Base-by-base conservation (phyloP, 1,284 basidiomycete genomes). In the Sporisorium scitamineum region DNA sequence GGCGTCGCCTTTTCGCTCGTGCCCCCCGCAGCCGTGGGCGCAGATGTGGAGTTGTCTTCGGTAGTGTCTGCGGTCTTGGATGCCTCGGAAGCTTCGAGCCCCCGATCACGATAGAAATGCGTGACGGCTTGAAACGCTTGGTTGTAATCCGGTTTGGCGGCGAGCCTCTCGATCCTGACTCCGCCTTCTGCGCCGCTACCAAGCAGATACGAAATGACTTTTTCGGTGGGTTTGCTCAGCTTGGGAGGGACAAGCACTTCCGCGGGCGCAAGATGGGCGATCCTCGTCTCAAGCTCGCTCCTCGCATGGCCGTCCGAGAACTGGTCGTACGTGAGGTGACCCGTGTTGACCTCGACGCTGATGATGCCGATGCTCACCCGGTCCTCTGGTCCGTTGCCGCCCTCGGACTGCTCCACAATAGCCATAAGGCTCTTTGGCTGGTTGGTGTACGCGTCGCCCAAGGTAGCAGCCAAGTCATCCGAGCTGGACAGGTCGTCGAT, bases 291-390 rank as follows among this genome's bases (percentile, higher is more conserved):
- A 31, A 85, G 76, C 67, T 82, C 82, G 34, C 67, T 76, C 37
- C 80, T 65, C 29, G 81, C 60, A 31, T 67, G 52, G 5, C 70
- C 73, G 57, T 85, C 84, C 22, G 41, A 48, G 34, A 83, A 97
- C 72, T 93, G 90, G 80, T 99, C 96, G 90, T 93, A 98, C 0
- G 94, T 88, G 2, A 98, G 91, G 75, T 95, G 93, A 1, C 95
- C 95, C 0, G 94, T 97, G 55, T 91, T 91, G 0, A 94, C 93
- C 57, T 91, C 90, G 18, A 97, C 91, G 20, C 91, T 90, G 52
- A 97, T 89, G 83, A 97, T 87, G 1, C 91, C 92, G 50, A 97
- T 89, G 6, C 84, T 86, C 1, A 93, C 90, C 27, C 87, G 86
- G 48, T 91, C 91, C 64, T 90, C 90, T 0, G 86, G 80, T 5